Base-by-base conservation (phyloP, 1,284 basidiomycete genomes). In the Cerrena zonata region DNA sequence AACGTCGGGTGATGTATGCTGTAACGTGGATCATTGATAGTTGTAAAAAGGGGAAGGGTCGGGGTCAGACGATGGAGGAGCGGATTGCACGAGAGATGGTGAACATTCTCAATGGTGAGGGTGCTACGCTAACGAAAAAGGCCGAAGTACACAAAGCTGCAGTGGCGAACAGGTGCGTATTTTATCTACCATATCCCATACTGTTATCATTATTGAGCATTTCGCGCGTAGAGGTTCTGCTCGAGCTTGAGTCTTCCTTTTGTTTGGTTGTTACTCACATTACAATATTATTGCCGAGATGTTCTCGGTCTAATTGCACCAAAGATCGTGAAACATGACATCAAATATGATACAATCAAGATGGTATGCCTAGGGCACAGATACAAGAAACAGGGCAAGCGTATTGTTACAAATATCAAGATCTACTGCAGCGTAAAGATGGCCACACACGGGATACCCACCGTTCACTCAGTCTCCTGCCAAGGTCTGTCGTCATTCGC, bases 71-170 rank as follows among this genome's bases (percentile, higher is more conserved):
- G 7, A 53, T 86, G 2, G 79, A 81, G 58, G 80, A 86, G 61
- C 73, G 89, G 51, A 65, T 93, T 53, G 90, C 90, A 38, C 74
- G 81, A 62, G 89, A 92, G 69, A 67, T 91, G 25, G 74, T 93
- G 37, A 74, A 72, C 0, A 76, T 89, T 21, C 57, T 92, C 3
- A 78, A 84, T 59, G 85, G 84, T 2, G 55, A 57, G 21, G 80
- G 77, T 45, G 73, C 73, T 26, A 76, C 76, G 27, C 70, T 85
- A 53, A 71, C 76, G 58, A 76, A 75, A 58, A 82, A 90, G 67
- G 70, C 70, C 57, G 73, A 79, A 49, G 65, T 80, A 47, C 92
- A 94, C 65, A 77, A 74, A 59, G 61, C 79, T 36, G 93, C 86
- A 1, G 87, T 86, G 74, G 75, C 87, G 30, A 91, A 91, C 67